Evolutionary conservation across 148 eudicot species (phyloP), one percentile per base, ranked within the genome.

Genomic region (Diospyros lotus): DNA sequence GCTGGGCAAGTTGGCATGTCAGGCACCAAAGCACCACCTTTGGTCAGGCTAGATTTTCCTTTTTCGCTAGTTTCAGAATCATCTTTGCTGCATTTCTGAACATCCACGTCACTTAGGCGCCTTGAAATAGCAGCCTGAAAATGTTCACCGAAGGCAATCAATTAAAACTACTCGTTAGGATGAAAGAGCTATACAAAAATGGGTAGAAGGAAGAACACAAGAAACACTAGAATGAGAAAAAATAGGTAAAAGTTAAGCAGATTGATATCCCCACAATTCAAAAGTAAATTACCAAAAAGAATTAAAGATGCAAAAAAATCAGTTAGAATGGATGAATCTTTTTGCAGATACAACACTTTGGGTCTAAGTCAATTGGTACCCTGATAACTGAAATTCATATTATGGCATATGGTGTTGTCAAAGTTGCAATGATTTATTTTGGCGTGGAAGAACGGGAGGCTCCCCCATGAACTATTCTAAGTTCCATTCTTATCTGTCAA

Each of bases 101-200:
- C 64, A 76, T 84, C 80, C 51, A 82, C 98, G 80, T 96, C 99
- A 82, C 99, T 96, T 60, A 96, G 74, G 52, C 97, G 91, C 74
- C 98, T 87, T 3, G 98, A 93, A 74, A 93, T 80, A 58, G 99
- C 99, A 70, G 96, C 99, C 99, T 96, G 77, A 15, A 72, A 68
- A 66, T 63, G 40, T 53, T 67, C 13, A n/a, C 15, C 48, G 12
- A 50, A 55, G 50, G 3, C 9, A 2, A 58, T 6, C 65, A 64
- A 11, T 39, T n/a, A 51, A 15, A 50, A 8, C 6, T 9, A 5
- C 1, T 12, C 17, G 13, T 59, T 59, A 59, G 63, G 63, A 12
- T 28, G 14, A 48, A 38, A 50, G 17, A 50, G 18, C 53, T 48
- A 11, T 9, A 4, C 10, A 54, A 51, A 68, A 14, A 54, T 28